A percentile compares a stretch with the other conserved stretches of the same genome.
These are phyloP conservation scores for Amyloporia xantha DNA, from an alignment of 768 basidiomycete species.

Conservation along the genomic window DNA sequence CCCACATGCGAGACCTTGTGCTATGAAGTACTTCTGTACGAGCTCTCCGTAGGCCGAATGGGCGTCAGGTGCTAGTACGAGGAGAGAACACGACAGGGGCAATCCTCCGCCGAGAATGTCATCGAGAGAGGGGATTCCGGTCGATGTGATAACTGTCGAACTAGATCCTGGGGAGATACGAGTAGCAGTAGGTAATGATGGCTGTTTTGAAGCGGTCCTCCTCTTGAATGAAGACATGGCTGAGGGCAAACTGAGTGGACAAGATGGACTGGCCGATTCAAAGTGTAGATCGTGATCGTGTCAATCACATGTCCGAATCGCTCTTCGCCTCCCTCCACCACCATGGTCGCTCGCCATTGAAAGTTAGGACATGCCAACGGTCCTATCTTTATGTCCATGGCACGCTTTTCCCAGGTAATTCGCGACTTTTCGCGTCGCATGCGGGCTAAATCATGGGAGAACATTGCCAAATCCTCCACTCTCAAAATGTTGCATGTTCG, in stretches of 20 bases:
- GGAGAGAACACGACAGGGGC: conserved; percentile 70
- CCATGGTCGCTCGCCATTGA: no score
- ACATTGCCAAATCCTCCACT: neutral
- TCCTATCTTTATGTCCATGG: neutral
- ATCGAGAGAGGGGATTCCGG: conserved; percentile 89
- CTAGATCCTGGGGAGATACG: conserved; percentile 50
- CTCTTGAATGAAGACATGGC: conserved; percentile 80
- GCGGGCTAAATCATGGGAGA: neutral
- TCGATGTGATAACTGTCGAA: conserved; percentile 60
- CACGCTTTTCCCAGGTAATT: neutral
- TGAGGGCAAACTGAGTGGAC: neutral
- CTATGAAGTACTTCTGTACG: conserved; percentile 80
- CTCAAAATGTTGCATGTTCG: conserved; percentile 1
- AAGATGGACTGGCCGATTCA: neutral
- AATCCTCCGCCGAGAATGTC: conserved; percentile 92
- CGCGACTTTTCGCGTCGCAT: neutral
- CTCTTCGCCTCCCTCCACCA: neutral
- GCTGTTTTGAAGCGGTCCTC: conserved; percentile 41
- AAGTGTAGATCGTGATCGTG: neutral
- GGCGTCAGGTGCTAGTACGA: conserved; percentile 75
- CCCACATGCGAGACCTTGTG: conserved; percentile 73
- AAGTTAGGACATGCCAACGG: neutral
- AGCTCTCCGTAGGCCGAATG: conserved; percentile 85
- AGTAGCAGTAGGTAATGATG: conserved; percentile 42
- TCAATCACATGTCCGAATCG: neutral